Evolutionary conservation across 2,329 filamentous ascomycete species (phyloP).

Genomic region (Colletotrichum sp.): DNA sequence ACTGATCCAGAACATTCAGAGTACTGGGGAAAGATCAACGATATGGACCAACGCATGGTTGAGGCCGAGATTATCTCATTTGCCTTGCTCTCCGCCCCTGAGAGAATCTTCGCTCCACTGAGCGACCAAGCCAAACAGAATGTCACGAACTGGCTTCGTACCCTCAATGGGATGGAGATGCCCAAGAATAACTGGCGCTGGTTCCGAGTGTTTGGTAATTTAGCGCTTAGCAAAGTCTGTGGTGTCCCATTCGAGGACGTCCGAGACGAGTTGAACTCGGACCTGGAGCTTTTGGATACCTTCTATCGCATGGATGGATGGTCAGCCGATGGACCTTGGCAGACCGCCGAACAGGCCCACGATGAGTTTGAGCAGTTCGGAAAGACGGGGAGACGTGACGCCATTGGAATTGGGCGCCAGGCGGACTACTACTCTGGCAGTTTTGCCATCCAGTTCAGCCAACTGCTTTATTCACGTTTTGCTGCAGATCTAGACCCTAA

Average conservation of each 20-base stretch:
- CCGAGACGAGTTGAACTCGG: slow-evolving; percentile 40
- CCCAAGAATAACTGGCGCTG: slow-evolving; percentile 57
- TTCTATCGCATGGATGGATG: slow-evolving; percentile 52
- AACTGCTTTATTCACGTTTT: slow-evolving; percentile 51
- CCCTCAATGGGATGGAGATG: slow-evolving; percentile 49
- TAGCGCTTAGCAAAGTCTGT: slow-evolving; percentile 47
- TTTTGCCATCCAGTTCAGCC: slow-evolving; percentile 58
- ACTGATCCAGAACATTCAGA: slow-evolving; percentile 37
- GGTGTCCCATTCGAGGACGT: slow-evolving; percentile 39
- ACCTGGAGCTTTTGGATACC: slow-evolving; percentile 47
- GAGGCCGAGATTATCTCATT: slow-evolving; percentile 57
- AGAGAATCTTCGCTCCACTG: slow-evolving; percentile 35
- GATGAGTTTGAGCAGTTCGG: slow-evolving; percentile 14
- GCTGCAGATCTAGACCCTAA: slow-evolving; percentile 44
- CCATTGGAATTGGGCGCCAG: slow-evolving; percentile 35
- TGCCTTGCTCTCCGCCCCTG: slow-evolving; percentile 49
- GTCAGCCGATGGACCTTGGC: slow-evolving; percentile 52
- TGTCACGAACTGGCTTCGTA: slow-evolving; percentile 44
- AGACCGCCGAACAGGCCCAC: slow-evolving; percentile 25
- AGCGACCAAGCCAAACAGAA: slow-evolving; percentile 34
- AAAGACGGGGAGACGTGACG: slow-evolving; percentile 26
- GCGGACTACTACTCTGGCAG: slow-evolving; percentile 60
- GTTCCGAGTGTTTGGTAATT: slow-evolving; percentile 56
- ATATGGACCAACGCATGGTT: slow-evolving; percentile 59
- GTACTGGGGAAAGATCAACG: slow-evolving; percentile 53